A percentile compares a stretch with the other conserved stretches of the same genome.
Conservation (phyloP, 345 rosid genomes). For the Garcia nutans region DNA sequence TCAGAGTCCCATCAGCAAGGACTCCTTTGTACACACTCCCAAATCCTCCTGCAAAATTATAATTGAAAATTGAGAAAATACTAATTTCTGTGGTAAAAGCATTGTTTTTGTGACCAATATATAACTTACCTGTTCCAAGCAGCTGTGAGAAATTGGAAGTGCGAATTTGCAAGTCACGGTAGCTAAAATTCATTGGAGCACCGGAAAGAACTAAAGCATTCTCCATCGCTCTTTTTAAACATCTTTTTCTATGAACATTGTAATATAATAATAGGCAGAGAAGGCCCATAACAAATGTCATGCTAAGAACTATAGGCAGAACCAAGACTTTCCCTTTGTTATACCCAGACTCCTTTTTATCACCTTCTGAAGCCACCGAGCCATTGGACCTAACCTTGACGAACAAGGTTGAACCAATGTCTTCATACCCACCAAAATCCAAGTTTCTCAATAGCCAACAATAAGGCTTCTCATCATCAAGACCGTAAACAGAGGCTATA, state of each 20-base stretch:
- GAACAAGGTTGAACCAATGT: constrained; percentile 73
- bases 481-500: constrained; percentile 81
- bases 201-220: constrained; percentile 54
- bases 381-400: constrained; percentile 57
- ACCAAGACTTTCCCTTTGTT: constrained; percentile 45
- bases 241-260: constrained; percentile 53
- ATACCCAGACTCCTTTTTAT: constrained; percentile 11
- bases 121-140: constrained; percentile 68
- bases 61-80: background rate
- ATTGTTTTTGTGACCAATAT: background rate
- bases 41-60: constrained; percentile 33
- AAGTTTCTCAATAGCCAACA: constrained; percentile 78
- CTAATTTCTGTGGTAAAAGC: background rate
- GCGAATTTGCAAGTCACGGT: constrained; percentile 63
- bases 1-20: constrained; percentile 29
- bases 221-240: constrained; percentile 50
- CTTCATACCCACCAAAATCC: constrained; percentile 78
- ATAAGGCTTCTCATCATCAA: constrained; percentile 82
- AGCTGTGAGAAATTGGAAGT: constrained; percentile 66
- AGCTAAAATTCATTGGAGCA: constrained; percentile 65
- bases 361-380: constrained; percentile 24
- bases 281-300: constrained; percentile 55
- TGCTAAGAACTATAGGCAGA: constrained; percentile 60
- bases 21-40: constrained; percentile 36
- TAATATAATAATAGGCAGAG: constrained; percentile 67